These are phyloP conservation scores for Pouteria campechiana DNA, from an alignment of 179 eudicot genomes.

Conservation along the genomic window DNA sequence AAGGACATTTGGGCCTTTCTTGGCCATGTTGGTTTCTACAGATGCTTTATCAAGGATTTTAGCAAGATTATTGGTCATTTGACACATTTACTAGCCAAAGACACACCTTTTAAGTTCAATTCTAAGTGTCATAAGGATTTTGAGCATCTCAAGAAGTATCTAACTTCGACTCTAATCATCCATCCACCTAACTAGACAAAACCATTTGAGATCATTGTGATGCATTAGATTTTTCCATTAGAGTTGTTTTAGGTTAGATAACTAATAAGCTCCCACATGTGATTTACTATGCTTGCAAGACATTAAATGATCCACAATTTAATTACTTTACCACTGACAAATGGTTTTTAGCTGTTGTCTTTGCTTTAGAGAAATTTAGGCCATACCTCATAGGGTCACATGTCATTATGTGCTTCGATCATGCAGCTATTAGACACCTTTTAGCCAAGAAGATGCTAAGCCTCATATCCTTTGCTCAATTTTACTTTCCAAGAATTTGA, in stretches of 20 bases:
- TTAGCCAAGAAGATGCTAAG: background rate
- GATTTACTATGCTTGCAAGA: conserved; percentile 1
- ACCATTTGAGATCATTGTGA: conserved; percentile 6
- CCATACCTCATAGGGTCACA: background rate
- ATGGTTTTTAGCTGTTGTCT: background rate
- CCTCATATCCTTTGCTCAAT: background rate
- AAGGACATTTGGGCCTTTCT: background rate
- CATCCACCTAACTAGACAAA: background rate
- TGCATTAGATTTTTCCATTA: background rate
- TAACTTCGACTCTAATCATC: background rate
- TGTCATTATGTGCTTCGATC: background rate
- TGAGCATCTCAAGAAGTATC: background rate
- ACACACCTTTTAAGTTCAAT: background rate
- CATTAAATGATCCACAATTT: background rate
- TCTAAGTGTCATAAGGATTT: background rate
- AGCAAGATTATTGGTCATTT: background rate
- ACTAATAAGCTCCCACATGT: background rate
- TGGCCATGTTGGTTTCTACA: conserved; percentile 2
- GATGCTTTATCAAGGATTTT: conserved; percentile 1
- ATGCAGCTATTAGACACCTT: background rate
- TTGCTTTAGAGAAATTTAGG: conserved; percentile 2
- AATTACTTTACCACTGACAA: conserved; percentile 3
- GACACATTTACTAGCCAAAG: background rate
- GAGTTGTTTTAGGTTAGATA: background rate
- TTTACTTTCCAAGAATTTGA: background rate